Percentiles rank a stretch among this genome's conserved stretches.
Evolutionary conservation across 192 early-diverging fungal species (phyloP).

Genomic region (Coemansia sp.): DNA sequence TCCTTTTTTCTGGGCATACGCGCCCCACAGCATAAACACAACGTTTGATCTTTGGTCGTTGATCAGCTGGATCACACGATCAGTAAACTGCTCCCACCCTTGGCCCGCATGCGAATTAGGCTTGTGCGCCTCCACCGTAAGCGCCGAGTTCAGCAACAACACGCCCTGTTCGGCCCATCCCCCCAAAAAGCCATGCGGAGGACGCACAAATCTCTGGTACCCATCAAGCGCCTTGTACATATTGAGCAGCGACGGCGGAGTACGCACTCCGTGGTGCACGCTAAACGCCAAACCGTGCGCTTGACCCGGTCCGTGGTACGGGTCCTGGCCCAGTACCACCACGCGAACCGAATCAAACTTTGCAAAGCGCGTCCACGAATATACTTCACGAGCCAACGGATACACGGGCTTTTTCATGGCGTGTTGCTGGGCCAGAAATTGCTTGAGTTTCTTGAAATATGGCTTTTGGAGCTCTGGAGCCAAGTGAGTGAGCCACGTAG

Average conservation of each 20-base stretch:
- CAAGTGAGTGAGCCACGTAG: conserved; percentile 64
- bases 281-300: conserved; percentile 94
- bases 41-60: conserved; percentile 60
- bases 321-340: conserved; percentile 93
- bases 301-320: conserved; percentile 70
- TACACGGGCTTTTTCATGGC: conserved; percentile 60
- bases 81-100: conserved; percentile 90
- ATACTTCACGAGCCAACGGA: conserved; percentile 73
- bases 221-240: conserved; percentile 87
- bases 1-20: conserved; percentile 85
- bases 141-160: conserved; percentile 81
- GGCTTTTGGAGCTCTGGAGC: conserved; percentile 61
- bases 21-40: conserved; percentile 96
- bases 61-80: conserved; percentile 75
- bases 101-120: conserved; percentile 76
- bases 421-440: conserved; percentile 62
- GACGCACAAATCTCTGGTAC: conserved; percentile 65
- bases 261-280: conserved; percentile 70
- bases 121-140: conserved; percentile 79
- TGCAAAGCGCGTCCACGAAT: conserved; percentile 78
- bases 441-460: conserved; percentile 64
- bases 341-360: conserved; percentile 71
- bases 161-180: conserved; percentile 86
- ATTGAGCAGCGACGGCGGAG: conserved; percentile 87
- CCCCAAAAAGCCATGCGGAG: conserved; percentile 77